Base-by-base conservation (phyloP, 495 filamentous ascomycete species). In the Neurospora africana region DNA sequence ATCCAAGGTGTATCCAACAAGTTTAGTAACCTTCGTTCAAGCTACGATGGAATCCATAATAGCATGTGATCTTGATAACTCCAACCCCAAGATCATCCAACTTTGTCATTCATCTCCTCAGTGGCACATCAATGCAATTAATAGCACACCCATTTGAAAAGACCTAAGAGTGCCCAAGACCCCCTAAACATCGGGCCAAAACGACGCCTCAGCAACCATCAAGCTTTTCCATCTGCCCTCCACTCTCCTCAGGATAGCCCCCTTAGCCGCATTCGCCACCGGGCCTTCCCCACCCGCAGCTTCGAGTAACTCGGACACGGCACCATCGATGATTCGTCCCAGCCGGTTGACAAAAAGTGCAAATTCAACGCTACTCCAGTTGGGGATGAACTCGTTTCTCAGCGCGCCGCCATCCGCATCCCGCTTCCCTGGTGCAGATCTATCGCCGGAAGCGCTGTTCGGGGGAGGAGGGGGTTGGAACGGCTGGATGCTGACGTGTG, bases 331-430 rank as follows among this genome's bases (percentile, higher is more conserved):
- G 36, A 81, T 68, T 15, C 68, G 40, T n/a, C 75, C 79, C 71
- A 81, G 69, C 61, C 75, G 61, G 4, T 70, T 75, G 10, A 91
- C 89, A 80, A 91, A 91, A 10, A 61, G 79, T 47, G 82, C 82
- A 77, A 91, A 91, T 76, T 88, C 85, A 13, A 58, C 70, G 72
- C 84, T 87, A 70, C 86, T 87, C 89, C 89, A 91, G 76, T 91
- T 91, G 1, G 87, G 87, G 73, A 91, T 90, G 74, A 91, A 90
- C 79, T 86, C 83, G 70, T 82, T 81, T 69, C 88, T 81, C 78
- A 91, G 75, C 43, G 89, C 88, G 0, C 89, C 90, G 1, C 88
- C 89, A 76, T 91, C 89, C 7, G 80, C 82, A 78, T 90, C 87
- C 44, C 76, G 70, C 13, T 70, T 68, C 21, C 65, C 69, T 17